Conservation (phyloP, 108 stramenopile species). For the Seminavis robusta region DNA sequence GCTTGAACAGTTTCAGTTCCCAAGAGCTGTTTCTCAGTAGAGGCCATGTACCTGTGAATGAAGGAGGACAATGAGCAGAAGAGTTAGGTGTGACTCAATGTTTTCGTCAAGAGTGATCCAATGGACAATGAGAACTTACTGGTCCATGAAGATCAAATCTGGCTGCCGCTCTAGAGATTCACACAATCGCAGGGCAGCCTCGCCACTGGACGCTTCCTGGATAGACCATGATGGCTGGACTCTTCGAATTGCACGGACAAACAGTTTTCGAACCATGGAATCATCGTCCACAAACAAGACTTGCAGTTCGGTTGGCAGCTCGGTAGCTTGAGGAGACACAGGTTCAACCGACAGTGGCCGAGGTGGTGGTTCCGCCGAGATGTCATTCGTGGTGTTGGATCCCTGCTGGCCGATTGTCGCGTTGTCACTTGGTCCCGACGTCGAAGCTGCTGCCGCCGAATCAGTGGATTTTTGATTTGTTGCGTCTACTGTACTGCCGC, state of each 20-base stretch:
- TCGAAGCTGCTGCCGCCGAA: too few relatives aligned
- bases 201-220: constrained; percentile 35
- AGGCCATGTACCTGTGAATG: constrained; percentile 22
- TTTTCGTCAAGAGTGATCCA: too few relatives aligned
- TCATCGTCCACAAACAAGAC: constrained; percentile 42
- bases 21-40: constrained; percentile 16
- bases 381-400: too few relatives aligned
- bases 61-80: too few relatives aligned
- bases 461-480: too few relatives aligned
- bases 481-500: too few relatives aligned
- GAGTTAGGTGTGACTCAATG: too few relatives aligned
- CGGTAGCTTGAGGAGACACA: background rate
- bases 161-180: constrained; percentile 4
- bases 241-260: constrained; percentile 13
- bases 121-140: too few relatives aligned
- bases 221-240: constrained; percentile 21
- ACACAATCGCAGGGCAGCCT: constrained; percentile 20
- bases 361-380: too few relatives aligned
- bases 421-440: too few relatives aligned
- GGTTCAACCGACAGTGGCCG: too few relatives aligned
- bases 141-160: constrained; percentile 27
- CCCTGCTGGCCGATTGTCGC: too few relatives aligned
- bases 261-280: constrained; percentile 31
- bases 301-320: constrained; percentile 12
- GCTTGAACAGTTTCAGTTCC: constrained; percentile 16